Percentiles rank a stretch among this genome's conserved stretches.
Evolutionary conservation across 257 asterid genomes (phyloP).

Genomic region (Vinca minor): DNA sequence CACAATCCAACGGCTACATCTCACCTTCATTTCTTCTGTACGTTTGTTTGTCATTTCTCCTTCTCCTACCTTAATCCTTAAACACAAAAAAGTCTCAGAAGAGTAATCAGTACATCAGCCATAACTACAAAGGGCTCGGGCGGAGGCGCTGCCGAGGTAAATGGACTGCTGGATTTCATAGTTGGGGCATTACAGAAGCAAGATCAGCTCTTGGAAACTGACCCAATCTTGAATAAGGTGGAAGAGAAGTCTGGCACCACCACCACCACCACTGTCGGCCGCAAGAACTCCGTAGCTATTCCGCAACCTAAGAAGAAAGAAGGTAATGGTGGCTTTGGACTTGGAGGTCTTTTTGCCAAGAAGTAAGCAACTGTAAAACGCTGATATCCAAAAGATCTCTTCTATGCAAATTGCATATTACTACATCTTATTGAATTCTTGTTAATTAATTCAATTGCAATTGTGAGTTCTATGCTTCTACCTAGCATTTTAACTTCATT

Average conservation of each 20-base stretch:
- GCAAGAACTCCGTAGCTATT: slow-evolving; percentile 31
- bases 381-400: background rate
- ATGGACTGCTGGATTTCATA: slow-evolving; percentile 62
- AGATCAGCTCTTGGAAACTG: slow-evolving; percentile 80
- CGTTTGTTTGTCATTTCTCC: slow-evolving; percentile 55
- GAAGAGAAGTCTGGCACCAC: slow-evolving; percentile 40
- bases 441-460: background rate
- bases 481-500: background rate
- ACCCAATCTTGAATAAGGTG: slow-evolving; percentile 66
- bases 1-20: slow-evolving; percentile 24
- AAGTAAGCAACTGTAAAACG: slow-evolving; percentile 25
- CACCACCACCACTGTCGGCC: slow-evolving; percentile 19
- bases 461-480: background rate
- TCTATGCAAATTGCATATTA: background rate
- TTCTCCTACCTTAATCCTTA: slow-evolving; percentile 26
- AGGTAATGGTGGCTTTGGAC: slow-evolving; percentile 33
- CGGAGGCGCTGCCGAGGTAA: slow-evolving; percentile 52
- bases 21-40: slow-evolving; percentile 7
- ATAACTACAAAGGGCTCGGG: slow-evolving; percentile 58
- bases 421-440: background rate
- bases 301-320: slow-evolving; percentile 43
- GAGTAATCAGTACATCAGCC: slow-evolving; percentile 43
- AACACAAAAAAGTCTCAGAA: too few relatives aligned
- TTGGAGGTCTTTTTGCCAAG: slow-evolving; percentile 66
- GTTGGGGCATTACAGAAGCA: slow-evolving; percentile 47